phyloP scores from a whole-genome alignment of 2,329 filamentous ascomycete species.

The Colletotrichum viniferum region DNA sequence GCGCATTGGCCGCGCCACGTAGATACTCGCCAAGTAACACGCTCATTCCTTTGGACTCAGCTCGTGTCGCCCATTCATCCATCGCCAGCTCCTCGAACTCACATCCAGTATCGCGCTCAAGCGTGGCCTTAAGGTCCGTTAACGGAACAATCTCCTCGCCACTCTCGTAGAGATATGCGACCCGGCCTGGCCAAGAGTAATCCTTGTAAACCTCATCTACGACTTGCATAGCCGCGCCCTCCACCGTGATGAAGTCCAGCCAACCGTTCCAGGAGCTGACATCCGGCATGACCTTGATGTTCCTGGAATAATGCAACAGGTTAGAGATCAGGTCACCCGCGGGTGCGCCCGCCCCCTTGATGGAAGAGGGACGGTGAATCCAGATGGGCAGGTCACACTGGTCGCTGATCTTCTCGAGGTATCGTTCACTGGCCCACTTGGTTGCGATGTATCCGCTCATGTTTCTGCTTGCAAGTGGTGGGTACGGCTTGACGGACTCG shows the following conservation, averaged over 20 bases:
- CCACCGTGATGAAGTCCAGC: neutral
- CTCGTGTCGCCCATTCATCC: neutral
- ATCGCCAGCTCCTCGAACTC: neutral
- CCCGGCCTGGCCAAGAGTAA: neutral
- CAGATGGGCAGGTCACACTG: neutral
- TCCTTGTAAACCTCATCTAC: neutral
- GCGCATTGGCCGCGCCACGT: neutral
- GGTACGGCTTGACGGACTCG: neutral
- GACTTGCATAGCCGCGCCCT: neutral
- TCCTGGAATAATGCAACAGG: neutral
- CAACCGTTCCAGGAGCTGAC: neutral
- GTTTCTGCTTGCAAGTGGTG: neutral
- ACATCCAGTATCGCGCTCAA: neutral
- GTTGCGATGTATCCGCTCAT: slow-evolving; percentile 32
- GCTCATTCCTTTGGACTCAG: neutral
- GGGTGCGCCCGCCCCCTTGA: neutral
- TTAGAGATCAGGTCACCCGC: neutral
- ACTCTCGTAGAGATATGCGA: neutral
- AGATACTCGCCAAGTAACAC: neutral
- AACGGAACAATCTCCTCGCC: neutral
- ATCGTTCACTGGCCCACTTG: slow-evolving; percentile 37
- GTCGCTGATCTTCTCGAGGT: slow-evolving; percentile 28
- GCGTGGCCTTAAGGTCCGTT: neutral
- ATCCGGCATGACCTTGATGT: neutral
- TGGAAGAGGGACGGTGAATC: slow-evolving; percentile 24